Percentiles rank a stretch among this genome's conserved stretches.
These are phyloP conservation scores for Vanrija pseudolonga DNA, from an alignment of 1,284 basidiomycete genomes.

Conservation along the genomic window DNA sequence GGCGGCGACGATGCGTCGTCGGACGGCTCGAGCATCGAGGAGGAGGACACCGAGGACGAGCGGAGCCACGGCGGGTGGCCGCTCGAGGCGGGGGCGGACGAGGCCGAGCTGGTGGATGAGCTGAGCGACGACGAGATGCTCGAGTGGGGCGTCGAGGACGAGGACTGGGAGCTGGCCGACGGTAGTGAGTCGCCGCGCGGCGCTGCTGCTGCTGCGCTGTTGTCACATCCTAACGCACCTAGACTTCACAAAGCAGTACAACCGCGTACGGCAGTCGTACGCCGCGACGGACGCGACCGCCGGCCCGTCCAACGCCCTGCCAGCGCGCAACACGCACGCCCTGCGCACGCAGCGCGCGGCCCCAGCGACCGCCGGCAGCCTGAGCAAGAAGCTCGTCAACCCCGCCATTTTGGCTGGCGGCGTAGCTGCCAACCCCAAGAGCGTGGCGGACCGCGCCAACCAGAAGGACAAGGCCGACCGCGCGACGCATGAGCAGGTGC, in stretches of 20 bases:
- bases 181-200: conserved; percentile 48
- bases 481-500: conserved; percentile 89
- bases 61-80: conserved; percentile 3
- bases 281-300: conserved; percentile 13
- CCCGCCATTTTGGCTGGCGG: conserved; percentile 52
- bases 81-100: conserved; percentile 31
- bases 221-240: conserved; percentile 26
- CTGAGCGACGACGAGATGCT: conserved; percentile 33
- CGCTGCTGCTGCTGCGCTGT: not conserved
- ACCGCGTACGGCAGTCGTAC: conserved; percentile 75
- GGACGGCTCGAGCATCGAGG: conserved; percentile 31
- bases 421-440: conserved; percentile 81
- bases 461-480: conserved; percentile 89
- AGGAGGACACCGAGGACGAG: conserved; percentile 11
- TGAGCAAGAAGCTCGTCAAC: conserved; percentile 68
- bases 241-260: conserved; percentile 98
- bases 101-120: conserved; percentile 32
- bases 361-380: conserved; percentile 49
- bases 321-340: conserved; percentile 33
- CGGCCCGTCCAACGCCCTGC: conserved; percentile 24
- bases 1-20: not conserved
- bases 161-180: conserved; percentile 82
- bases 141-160: conserved; percentile 66
- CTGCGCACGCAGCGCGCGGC: conserved; percentile 47
- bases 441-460: conserved; percentile 76